Conservation (phyloP, 2,329 filamentous ascomycete genomes). For the Drechmeria coniospora region DNA sequence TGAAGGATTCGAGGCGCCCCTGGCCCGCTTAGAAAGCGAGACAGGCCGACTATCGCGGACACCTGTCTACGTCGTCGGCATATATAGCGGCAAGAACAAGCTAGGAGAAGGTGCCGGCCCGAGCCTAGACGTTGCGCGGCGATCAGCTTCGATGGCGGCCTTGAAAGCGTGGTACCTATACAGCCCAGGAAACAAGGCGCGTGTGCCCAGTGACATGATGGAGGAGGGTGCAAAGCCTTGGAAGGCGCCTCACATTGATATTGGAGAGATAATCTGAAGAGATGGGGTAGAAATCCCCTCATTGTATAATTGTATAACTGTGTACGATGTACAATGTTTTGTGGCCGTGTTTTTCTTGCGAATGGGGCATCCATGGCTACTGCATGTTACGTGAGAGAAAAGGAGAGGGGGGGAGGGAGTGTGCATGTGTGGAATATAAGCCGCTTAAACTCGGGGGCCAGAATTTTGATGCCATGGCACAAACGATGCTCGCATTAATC, state of each 20-base stretch:
- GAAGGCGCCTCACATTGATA: conserved; percentile 53
- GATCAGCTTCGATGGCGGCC: conserved; percentile 67
- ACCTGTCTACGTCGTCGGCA: conserved; percentile 86
- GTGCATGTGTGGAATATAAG: too few species aligned
- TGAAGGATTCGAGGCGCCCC: conserved; percentile 76
- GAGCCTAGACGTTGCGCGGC: conserved; percentile 61
- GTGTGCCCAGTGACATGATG: conserved; percentile 56
- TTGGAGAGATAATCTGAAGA: conserved; percentile 49
- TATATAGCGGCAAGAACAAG: conserved; percentile 83
- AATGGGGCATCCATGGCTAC: too few species aligned
- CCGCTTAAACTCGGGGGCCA: too few species aligned
- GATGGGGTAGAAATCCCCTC: neutral
- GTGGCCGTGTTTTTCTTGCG: too few species aligned
- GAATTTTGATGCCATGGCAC: too few species aligned
- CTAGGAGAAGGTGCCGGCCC: conserved; percentile 78
- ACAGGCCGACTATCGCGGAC: conserved; percentile 73
- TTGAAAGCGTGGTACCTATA: conserved; percentile 96
- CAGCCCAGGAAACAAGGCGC: conserved; percentile 51
- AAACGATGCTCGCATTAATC: too few species aligned
- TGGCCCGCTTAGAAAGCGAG: conserved; percentile 79
- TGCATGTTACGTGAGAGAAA: too few species aligned
- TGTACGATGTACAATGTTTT: neutral
- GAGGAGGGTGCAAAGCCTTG: conserved; percentile 44
- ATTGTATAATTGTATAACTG: conserved; percentile 1
- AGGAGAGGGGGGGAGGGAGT: too few species aligned